These are phyloP conservation scores for Myxozyma vanderwaltii DNA, from an alignment of 805 yeast species.

Conservation along the genomic window DNA sequence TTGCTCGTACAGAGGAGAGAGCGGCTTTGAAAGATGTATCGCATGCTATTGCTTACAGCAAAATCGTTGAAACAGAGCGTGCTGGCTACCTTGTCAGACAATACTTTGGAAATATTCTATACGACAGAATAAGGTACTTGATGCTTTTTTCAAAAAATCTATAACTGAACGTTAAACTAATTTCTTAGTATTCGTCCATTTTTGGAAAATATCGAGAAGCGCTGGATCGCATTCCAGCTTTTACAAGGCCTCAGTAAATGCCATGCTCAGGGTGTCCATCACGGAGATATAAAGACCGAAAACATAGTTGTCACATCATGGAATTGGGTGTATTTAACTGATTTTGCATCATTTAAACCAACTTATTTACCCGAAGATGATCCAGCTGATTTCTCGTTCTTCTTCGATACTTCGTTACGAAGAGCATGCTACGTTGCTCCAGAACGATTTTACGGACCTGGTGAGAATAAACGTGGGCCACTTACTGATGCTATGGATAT, in stretches of 20 bases:
- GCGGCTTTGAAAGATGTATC: constrained; percentile 52
- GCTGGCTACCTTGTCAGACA: constrained; percentile 92
- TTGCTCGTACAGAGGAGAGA: constrained; percentile 43
- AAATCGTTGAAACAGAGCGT: constrained; percentile 81
- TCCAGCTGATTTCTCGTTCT: constrained; percentile 88
- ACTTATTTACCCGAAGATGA: constrained; percentile 85
- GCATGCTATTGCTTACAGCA: constrained; percentile 69
- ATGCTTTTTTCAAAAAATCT: too few species aligned
- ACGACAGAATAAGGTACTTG: constrained; percentile 66
- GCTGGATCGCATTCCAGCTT: constrained; percentile 82
- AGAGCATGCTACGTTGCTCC: constrained; percentile 92
- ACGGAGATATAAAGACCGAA: constrained; percentile 92
- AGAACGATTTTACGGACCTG: constrained; percentile 64
- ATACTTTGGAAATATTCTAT: constrained; percentile 72
- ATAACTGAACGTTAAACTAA: too few species aligned
- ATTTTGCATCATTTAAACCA: constrained; percentile 86
- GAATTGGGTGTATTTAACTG: constrained; percentile 82
- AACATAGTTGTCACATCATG: constrained; percentile 83
- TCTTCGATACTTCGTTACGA: constrained; percentile 86
- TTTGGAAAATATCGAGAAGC: constrained; percentile 74
- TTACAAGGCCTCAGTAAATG: constrained; percentile 62
- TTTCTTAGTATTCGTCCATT: constrained; percentile 77
- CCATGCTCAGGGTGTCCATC: constrained; percentile 64
- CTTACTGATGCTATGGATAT: constrained; percentile 75
- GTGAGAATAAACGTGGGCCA: constrained; percentile 39